phyloP scores from a whole-genome alignment of 768 basidiomycete genomes.

The Tricholomella constricta region DNA sequence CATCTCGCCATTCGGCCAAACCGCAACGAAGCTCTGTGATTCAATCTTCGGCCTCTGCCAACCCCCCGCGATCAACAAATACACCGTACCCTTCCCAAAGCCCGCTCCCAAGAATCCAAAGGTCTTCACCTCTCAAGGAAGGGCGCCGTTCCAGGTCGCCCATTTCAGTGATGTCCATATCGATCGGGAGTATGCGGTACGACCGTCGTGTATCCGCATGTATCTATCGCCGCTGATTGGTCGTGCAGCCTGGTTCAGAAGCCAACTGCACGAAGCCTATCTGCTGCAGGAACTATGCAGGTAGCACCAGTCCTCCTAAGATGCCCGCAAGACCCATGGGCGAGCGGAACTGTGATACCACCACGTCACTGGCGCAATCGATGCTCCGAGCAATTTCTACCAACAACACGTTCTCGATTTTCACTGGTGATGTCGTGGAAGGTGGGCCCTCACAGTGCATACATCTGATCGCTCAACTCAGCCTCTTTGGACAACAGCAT shows the following conservation, averaged over 20 bases:
- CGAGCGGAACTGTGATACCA: conserved; percentile 54
- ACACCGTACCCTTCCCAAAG: conserved; percentile 47
- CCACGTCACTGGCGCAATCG: conserved; percentile 47
- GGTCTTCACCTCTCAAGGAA: conserved; percentile 36
- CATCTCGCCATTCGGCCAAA: conserved; percentile 47
- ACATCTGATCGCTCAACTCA: neutral
- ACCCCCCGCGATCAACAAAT: conserved; percentile 44
- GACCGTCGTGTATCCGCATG: conserved; percentile 8
- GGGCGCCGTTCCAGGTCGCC: conserved; percentile 51
- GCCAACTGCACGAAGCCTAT: conserved; percentile 63
- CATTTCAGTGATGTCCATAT: conserved; percentile 70
- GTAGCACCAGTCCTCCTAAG: conserved; percentile 35
- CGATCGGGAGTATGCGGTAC: conserved; percentile 54
- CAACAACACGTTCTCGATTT: conserved; percentile 51
- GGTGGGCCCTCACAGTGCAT: conserved; percentile 30
- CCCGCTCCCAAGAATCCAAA: conserved; percentile 38
- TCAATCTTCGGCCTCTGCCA: conserved; percentile 57
- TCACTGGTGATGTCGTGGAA: conserved; percentile 68
- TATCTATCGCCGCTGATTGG: neutral
- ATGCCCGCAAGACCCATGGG: conserved; percentile 53
- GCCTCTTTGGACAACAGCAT: conserved; percentile 31
- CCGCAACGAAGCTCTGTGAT: conserved; percentile 57
- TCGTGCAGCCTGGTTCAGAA: conserved; percentile 48
- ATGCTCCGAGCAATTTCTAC: conserved; percentile 48
- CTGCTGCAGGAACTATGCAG: conserved; percentile 57